These are phyloP conservation scores for Entoloma clypeatum DNA, from an alignment of 1,284 basidiomycete genomes.

Conservation along the genomic window DNA sequence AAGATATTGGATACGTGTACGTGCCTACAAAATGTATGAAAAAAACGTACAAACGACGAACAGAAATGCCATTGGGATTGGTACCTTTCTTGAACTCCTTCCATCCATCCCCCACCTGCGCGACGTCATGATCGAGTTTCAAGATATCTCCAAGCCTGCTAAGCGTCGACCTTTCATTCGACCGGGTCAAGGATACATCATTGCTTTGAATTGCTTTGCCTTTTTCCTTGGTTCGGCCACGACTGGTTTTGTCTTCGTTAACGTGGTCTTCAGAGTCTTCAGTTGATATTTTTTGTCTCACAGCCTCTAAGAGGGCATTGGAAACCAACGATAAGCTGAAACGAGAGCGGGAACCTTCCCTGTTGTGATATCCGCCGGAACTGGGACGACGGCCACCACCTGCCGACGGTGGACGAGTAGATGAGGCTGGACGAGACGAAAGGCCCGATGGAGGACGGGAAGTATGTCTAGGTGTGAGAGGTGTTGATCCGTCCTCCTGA, in stretches of 20 bases:
- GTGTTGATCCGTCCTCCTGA: conserved; percentile 28
- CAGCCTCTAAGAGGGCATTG: conserved; percentile 34
- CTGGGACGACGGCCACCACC: background rate
- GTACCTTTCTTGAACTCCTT: conserved; percentile 88
- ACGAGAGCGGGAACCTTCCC: conserved; percentile 30
- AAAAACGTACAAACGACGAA: conserved; percentile 1
- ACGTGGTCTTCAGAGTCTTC: conserved; percentile 9
- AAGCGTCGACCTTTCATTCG: conserved; percentile 28
- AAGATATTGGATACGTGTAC: conserved; percentile 93
- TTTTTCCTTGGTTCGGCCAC: conserved; percentile 21
- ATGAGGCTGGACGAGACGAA: conserved; percentile 16
- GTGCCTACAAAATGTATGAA: conserved; percentile 50
- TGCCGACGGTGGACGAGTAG: conserved; percentile 12
- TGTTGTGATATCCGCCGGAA: conserved; percentile 22
- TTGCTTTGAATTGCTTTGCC: conserved; percentile 4
- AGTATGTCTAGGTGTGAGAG: conserved; percentile 12
- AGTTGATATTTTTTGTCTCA: conserved; percentile 24
- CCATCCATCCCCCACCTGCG: conserved; percentile 63
- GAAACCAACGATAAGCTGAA: conserved; percentile 38
- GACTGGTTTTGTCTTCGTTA: conserved; percentile 15
- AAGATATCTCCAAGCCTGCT: conserved; percentile 36
- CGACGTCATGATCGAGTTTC: conserved; percentile 44
- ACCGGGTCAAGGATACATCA: conserved; percentile 18
- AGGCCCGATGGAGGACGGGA: conserved; percentile 13
- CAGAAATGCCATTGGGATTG: conserved; percentile 22